phyloP scores from a whole-genome alignment of 1,284 basidiomycete species.

The Malassezia arunalokei region DNA sequence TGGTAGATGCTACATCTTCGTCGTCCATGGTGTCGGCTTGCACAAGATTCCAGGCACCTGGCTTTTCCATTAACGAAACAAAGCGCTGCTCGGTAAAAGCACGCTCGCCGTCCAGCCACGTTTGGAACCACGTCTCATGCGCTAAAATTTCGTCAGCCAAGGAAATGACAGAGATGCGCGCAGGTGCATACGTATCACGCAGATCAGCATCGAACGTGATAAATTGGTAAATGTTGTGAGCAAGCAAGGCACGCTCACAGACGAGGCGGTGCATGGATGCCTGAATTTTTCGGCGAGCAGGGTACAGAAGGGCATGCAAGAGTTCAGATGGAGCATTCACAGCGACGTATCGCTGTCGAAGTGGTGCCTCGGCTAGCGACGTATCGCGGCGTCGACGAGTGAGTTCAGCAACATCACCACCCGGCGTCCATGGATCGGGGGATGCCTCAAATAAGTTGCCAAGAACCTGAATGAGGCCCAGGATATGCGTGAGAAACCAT shows the following conservation, averaged over 20 bases:
- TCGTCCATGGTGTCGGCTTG: conserved; percentile 53
- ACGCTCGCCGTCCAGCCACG: conserved; percentile 57
- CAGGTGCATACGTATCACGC: conserved; percentile 35
- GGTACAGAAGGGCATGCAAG: conserved; percentile 27
- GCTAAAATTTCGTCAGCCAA: conserved; percentile 63
- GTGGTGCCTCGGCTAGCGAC: conserved; percentile 3
- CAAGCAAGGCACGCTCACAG: conserved; percentile 67
- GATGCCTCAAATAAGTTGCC: conserved; percentile 58
- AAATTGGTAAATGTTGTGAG: conserved; percentile 87
- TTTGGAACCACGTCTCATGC: conserved; percentile 72
- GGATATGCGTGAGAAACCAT: conserved; percentile 86
- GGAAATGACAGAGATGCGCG: conserved; percentile 22
- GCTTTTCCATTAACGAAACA: conserved; percentile 63
- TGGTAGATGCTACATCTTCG: conserved; percentile 48
- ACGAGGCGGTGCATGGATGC: conserved; percentile 58
- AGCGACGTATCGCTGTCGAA: conserved; percentile 1
- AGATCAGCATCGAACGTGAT: conserved; percentile 74
- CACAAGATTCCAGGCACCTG: conserved; percentile 76
- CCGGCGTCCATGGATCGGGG: conserved; percentile 5
- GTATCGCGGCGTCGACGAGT: not conserved
- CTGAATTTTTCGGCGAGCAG: conserved; percentile 28
- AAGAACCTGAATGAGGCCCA: conserved; percentile 53
- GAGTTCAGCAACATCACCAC: conserved; percentile 31
- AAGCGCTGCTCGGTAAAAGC: conserved; percentile 67
- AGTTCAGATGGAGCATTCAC: conserved; percentile 34